These are phyloP conservation scores for Streptanthus diversifolius DNA, from an alignment of 345 rosid genomes.

Conservation along the genomic window DNA sequence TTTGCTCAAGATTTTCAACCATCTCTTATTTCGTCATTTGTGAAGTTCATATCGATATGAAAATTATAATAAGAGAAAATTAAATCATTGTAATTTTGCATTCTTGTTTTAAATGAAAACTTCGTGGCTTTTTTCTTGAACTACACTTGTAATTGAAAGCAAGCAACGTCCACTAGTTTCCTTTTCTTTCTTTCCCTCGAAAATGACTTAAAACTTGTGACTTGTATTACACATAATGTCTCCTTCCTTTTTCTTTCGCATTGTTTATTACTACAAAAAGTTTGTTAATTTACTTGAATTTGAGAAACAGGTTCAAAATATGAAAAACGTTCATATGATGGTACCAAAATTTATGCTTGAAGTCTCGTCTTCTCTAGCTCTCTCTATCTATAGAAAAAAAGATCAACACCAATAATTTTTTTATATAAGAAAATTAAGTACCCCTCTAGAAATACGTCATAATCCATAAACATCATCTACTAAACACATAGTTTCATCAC, in stretches of 20 bases:
- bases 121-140: background rate
- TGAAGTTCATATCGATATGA: background rate
- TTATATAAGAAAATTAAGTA: background rate
- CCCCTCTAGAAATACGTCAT: background rate
- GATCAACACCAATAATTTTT: background rate
- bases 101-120: background rate
- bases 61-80: background rate
- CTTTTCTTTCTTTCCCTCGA: constrained; percentile 1
- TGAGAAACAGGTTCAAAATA: background rate
- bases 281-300: background rate
- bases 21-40: background rate
- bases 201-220: constrained; percentile 18
- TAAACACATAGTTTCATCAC: background rate
- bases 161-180: constrained; percentile 24
- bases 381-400: background rate
- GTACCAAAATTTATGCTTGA: constrained; percentile 23
- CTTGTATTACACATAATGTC: constrained; percentile 9
- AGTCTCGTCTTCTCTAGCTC: background rate
- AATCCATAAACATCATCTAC: constrained; percentile 14
- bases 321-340: background rate
- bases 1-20: background rate
- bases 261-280: background rate
- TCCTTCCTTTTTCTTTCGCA: background rate
- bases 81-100: background rate
- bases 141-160: constrained; percentile 9